These are phyloP conservation scores for Omphalotus guepiniiformis DNA, from an alignment of 768 basidiomycete genomes.

Conservation along the genomic window DNA sequence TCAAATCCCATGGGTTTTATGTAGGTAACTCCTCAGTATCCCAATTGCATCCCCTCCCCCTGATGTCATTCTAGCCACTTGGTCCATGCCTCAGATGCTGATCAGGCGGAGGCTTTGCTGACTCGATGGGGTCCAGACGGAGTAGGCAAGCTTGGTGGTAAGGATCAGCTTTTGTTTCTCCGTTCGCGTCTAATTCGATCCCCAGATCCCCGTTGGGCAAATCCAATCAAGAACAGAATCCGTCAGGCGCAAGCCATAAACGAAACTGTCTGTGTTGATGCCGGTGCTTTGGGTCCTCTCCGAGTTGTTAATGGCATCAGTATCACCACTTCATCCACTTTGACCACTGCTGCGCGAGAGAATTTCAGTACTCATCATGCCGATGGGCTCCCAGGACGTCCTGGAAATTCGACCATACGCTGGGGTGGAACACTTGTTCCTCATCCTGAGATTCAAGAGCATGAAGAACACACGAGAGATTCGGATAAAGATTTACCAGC, in stretches of 20 bases:
- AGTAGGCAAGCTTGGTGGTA: slow-evolving; percentile 83
- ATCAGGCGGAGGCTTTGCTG: slow-evolving; percentile 83
- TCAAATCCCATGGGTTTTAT: slow-evolving; percentile 78
- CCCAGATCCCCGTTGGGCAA: slow-evolving; percentile 84
- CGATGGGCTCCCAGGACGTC: slow-evolving; percentile 48
- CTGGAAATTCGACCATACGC: slow-evolving; percentile 56
- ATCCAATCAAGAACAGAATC: slow-evolving; percentile 79
- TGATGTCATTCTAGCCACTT: slow-evolving; percentile 59
- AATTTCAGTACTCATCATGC: slow-evolving; percentile 39
- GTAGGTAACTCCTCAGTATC: slow-evolving; percentile 50
- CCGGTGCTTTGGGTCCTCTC: slow-evolving; percentile 47
- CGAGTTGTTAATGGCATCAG: slow-evolving; percentile 80
- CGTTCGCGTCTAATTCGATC: slow-evolving; percentile 22
- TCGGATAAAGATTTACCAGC: slow-evolving; percentile 26
- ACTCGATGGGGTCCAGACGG: slow-evolving; percentile 88
- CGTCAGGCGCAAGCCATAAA: slow-evolving; percentile 68
- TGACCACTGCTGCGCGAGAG: slow-evolving; percentile 74
- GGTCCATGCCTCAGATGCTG: slow-evolving; percentile 87
- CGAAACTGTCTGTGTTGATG: slow-evolving; percentile 66
- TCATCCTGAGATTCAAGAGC: slow-evolving; percentile 65
- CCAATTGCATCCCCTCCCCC: slow-evolving; percentile 8
- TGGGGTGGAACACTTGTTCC: slow-evolving; percentile 58
- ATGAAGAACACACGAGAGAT: slow-evolving; percentile 40
- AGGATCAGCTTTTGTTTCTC: slow-evolving; percentile 24
- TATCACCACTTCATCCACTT: slow-evolving; percentile 61